These are phyloP conservation scores for Pelargonium citronellum DNA, from an alignment of 441 rosid genomes.

Conservation along the genomic window DNA sequence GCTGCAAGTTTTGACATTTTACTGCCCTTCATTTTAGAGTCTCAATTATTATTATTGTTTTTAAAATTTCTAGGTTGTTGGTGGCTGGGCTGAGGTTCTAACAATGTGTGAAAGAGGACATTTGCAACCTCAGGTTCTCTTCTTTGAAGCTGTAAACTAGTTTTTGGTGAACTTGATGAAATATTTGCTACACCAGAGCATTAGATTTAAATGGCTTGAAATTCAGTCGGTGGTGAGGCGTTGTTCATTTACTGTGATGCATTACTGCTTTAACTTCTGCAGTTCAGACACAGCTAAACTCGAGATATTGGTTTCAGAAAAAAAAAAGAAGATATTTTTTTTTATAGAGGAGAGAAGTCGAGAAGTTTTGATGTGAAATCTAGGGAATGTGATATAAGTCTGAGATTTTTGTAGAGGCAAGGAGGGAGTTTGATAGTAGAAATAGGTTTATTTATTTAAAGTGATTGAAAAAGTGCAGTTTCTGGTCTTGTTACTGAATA, in stretches of 20 bases:
- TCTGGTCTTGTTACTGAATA: background rate
- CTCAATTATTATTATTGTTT: conserved; percentile 7
- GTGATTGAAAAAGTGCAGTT: background rate
- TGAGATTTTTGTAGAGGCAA: conserved; percentile 13
- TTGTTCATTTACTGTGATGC: conserved; percentile 18
- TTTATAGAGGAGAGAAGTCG: conserved; percentile 1
- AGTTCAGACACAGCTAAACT: conserved; percentile 15
- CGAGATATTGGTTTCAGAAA: conserved; percentile 21
- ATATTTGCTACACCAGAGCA: conserved; percentile 23
- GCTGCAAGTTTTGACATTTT: conserved; percentile 11
- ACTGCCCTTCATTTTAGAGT: conserved; percentile 11
- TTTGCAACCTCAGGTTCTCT: conserved; percentile 90
- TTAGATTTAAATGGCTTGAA: conserved; percentile 15
- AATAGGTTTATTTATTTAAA: background rate
- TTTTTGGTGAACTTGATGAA: conserved; percentile 19
- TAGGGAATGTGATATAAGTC: conserved; percentile 19
- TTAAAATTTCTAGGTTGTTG: conserved; percentile 51
- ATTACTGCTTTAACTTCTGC: conserved; percentile 26
- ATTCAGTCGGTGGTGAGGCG: conserved; percentile 19
- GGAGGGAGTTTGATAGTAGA: background rate
- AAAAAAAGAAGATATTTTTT: background rate
- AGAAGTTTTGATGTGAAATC: conserved; percentile 26
- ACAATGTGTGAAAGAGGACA: conserved; percentile 71
- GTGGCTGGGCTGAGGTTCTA: conserved; percentile 76
- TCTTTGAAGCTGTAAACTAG: conserved; percentile 72